Conservation (phyloP, 2,329 filamentous ascomycete genomes). For the Fusarium subglutinans region DNA sequence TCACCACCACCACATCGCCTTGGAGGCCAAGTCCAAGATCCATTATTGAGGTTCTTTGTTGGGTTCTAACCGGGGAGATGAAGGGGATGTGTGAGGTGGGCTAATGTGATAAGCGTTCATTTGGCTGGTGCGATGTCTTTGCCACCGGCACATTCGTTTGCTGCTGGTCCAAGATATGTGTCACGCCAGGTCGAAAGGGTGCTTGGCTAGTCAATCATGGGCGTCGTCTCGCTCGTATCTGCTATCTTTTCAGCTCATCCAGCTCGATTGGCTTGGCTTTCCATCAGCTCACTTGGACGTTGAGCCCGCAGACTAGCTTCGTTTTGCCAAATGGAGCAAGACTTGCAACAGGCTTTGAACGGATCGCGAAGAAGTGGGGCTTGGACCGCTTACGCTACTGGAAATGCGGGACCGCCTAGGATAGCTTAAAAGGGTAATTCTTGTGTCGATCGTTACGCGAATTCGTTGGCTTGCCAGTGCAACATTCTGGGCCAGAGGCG, state of each 20-base stretch:
- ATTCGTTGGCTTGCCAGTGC: neutral
- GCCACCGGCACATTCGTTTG: neutral
- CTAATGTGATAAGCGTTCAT: fast-evolving
- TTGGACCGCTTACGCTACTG: neutral
- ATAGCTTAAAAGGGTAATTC: neutral
- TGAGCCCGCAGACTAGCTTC: neutral
- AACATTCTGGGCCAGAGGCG: neutral
- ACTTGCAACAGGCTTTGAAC: too few relatives aligned
- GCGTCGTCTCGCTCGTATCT: neutral
- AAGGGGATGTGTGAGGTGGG: fast-evolving
- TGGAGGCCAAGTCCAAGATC: neutral
- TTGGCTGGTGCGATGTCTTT: neutral
- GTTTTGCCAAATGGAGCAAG: neutral
- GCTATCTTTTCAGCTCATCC: neutral
- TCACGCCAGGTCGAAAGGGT: fast-evolving
- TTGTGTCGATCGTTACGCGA: neutral
- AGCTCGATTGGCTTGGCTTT: neutral
- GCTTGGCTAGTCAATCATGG: neutral
- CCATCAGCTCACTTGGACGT: too few relatives aligned
- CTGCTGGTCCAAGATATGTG: fast-evolving
- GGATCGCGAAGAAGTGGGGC: neutral
- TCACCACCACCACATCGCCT: neutral
- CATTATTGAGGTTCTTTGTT: neutral
- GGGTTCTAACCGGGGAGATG: too few relatives aligned
- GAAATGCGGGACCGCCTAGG: neutral